A percentile compares a stretch with the other conserved stretches of the same genome.
Evolutionary conservation across 2,329 filamentous ascomycete genomes (phyloP).

Genomic region (Stachybotrys echinatus): DNA sequence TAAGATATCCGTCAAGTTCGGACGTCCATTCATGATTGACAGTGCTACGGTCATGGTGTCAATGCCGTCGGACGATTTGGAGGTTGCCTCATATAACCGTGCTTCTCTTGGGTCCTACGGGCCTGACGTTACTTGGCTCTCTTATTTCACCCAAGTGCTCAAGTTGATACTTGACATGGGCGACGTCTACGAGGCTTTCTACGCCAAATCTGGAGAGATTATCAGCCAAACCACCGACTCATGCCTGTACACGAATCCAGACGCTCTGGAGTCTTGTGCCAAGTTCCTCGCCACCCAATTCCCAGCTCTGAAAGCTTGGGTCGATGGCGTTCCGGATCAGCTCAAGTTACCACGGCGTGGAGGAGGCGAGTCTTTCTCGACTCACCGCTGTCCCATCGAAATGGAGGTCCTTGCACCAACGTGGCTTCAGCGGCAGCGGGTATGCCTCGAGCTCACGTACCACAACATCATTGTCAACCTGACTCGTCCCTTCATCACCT

Average conservation of each 20-base stretch:
- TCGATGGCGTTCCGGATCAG: constrained; percentile 22
- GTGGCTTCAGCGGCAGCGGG: constrained; percentile 33
- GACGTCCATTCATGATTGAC: constrained; percentile 34
- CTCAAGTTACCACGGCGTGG: constrained; percentile 27
- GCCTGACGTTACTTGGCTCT: constrained; percentile 14
- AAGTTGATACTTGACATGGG: constrained; percentile 11
- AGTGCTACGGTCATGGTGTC: constrained; percentile 25
- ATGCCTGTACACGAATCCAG: constrained; percentile 10
- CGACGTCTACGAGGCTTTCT: constrained; percentile 22
- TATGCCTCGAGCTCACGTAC: constrained; percentile 35
- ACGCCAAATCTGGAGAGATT: constrained; percentile 11
- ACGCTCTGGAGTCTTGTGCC: constrained; percentile 11
- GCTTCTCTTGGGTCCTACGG: constrained; percentile 9
- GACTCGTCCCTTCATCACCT: constrained; percentile 33
- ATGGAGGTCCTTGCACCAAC: constrained; percentile 24
- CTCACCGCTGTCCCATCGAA: constrained; percentile 19
- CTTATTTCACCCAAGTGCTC: constrained; percentile 8
- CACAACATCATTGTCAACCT: constrained; percentile 30
- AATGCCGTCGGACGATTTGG: constrained; percentile 21
- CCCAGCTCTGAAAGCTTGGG: constrained; percentile 22
- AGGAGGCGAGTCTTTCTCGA: constrained; percentile 24
- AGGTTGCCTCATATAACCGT: constrained; percentile 9
- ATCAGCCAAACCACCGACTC: not conserved
- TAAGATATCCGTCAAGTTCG: constrained; percentile 40
- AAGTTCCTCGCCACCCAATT: constrained; percentile 13